Percentiles rank a stretch among this genome's conserved stretches.
These are phyloP conservation scores for Globisporangium nagaii DNA, from an alignment of 352 stramenopile species.

Conservation along the genomic window DNA sequence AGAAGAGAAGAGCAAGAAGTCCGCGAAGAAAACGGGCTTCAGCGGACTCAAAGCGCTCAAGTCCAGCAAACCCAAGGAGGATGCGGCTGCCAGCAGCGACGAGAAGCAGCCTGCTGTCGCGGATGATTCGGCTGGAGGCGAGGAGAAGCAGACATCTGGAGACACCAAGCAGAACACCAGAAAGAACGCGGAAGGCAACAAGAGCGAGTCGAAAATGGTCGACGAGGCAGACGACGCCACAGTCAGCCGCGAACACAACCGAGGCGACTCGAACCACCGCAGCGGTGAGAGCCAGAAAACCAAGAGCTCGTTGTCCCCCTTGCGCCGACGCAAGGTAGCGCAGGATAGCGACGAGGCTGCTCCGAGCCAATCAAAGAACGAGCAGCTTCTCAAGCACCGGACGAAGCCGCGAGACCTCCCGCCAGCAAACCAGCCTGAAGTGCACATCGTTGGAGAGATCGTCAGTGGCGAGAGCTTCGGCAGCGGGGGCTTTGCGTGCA, in stretches of 20 bases:
- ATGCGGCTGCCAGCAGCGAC: not conserved
- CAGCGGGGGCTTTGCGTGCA: conserved; percentile 43
- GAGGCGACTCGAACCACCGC: not conserved
- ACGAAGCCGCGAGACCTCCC: conserved; percentile 21
- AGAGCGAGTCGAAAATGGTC: not conserved
- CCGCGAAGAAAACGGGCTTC: not conserved
- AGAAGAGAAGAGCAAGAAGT: not conserved
- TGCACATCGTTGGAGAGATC: conserved; percentile 72
- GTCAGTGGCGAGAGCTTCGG: conserved; percentile 45
- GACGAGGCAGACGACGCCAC: not conserved
- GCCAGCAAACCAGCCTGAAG: conserved; percentile 48
- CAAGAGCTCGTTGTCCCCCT: conserved; percentile 6
- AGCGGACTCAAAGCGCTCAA: not conserved
- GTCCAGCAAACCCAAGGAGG: not conserved
- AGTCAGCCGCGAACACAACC: not conserved
- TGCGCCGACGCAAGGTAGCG: conserved; percentile 1
- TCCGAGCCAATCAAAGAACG: not conserved
- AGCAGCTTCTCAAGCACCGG: not conserved
- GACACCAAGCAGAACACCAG: not conserved
- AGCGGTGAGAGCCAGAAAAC: not conserved
- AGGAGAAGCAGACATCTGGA: not conserved
- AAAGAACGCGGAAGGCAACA: not conserved
- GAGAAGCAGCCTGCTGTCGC: not conserved
- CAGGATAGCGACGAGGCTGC: not conserved
- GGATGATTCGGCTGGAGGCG: not conserved